A percentile compares a stretch with the other conserved stretches of the same genome.
Conservation (phyloP, 805 yeast species). For the Suhomyces pyralidae region DNA sequence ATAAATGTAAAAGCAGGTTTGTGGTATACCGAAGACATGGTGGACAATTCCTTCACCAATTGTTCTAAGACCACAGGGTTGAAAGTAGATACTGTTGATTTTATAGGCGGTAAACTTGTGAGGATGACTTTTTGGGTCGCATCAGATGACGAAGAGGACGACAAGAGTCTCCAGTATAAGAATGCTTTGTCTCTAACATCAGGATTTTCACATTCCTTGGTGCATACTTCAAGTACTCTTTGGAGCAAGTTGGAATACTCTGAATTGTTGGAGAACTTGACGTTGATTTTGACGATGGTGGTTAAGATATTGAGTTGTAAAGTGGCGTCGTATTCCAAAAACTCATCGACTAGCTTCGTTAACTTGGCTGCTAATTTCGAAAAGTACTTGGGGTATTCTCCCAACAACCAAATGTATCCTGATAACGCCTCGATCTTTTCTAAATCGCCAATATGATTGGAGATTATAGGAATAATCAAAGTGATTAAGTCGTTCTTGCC, state of each 20-base stretch:
- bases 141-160: conserved; percentile 37
- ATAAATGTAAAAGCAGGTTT: conserved; percentile 71
- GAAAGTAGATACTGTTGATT: conserved; percentile 68
- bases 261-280: conserved; percentile 15
- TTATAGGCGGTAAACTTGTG: conserved; percentile 65
- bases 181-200: conserved; percentile 81
- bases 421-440: conserved; percentile 51
- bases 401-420: conserved; percentile 67
- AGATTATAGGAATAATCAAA: conserved; percentile 53
- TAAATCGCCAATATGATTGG: conserved; percentile 46
- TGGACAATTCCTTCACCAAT: conserved; percentile 71
- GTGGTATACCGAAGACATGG: conserved; percentile 85
- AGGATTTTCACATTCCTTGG: conserved; percentile 63
- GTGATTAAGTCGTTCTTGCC: conserved; percentile 46
- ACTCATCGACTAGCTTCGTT: conserved; percentile 45
- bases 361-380: conserved; percentile 50
- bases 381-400: conserved; percentile 65
- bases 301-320: conserved; percentile 61
- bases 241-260: conserved; percentile 48
- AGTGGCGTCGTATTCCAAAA: conserved; percentile 55
- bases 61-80: conserved; percentile 66
- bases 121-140: conserved; percentile 54
- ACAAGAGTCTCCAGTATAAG: conserved; percentile 74
- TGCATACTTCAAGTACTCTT: conserved; percentile 56
- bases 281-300: conserved; percentile 57